These are phyloP conservation scores for Golubevia pallescens DNA, from an alignment of 1,284 basidiomycete species.

Conservation along the genomic window DNA sequence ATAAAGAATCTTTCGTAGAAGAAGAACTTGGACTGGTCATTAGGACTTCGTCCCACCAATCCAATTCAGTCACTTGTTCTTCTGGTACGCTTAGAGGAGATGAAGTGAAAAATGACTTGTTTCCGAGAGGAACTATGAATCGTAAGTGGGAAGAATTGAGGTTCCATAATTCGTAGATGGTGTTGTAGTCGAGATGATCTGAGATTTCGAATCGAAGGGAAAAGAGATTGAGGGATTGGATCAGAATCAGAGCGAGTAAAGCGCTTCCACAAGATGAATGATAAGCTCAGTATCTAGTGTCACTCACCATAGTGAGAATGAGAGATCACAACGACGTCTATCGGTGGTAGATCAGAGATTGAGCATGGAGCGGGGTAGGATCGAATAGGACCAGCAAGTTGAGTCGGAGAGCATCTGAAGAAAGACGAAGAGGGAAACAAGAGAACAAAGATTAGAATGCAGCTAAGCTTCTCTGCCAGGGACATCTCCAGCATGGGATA, in stretches of 20 bases:
- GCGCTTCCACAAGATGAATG: too few species aligned
- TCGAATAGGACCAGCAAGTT: slow-evolving; percentile 42
- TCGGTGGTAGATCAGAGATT: slow-evolving; percentile 35
- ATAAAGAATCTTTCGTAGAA: too few species aligned
- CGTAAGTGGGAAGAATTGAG: slow-evolving; percentile 24
- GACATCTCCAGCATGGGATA: too few species aligned
- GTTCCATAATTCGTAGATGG: slow-evolving; percentile 41
- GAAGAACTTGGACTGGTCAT: slow-evolving; percentile 2
- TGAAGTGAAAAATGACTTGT: slow-evolving; percentile 44
- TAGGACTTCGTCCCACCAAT: slow-evolving; percentile 56
- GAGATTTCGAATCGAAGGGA: background rate
- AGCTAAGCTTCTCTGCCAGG: too few species aligned
- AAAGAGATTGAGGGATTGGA: background rate
- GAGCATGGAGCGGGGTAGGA: slow-evolving; percentile 43
- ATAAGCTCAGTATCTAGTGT: too few species aligned
- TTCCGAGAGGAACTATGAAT: slow-evolving; percentile 54
- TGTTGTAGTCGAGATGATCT: slow-evolving; percentile 53
- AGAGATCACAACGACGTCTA: slow-evolving; percentile 54
- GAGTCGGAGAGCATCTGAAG: slow-evolving; percentile 40
- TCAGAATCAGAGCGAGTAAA: too few species aligned
- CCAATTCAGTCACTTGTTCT: slow-evolving; percentile 41
- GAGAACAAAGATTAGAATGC: background rate
- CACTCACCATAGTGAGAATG: slow-evolving; percentile 47
- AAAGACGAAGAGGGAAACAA: background rate
- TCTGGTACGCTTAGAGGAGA: slow-evolving; percentile 21